Evolutionary conservation across 306 rosid genomes (phyloP), one percentile per base, ranked within the genome.

Genomic region (Cucurbita maxima): DNA sequence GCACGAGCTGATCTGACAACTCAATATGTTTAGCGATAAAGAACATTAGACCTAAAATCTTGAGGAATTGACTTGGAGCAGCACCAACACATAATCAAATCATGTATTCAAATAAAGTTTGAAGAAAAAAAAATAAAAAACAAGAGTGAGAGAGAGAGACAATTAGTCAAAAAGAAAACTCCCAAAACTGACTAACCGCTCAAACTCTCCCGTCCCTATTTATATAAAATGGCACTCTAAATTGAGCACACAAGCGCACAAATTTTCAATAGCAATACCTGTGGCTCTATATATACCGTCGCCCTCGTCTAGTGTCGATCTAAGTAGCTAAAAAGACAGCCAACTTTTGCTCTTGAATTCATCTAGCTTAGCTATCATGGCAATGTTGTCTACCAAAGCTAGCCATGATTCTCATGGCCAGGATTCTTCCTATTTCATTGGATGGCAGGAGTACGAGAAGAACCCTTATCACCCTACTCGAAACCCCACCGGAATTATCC

Each of bases 371-470:
- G 10, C 3, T 34, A 59, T 30, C 15, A 64, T 43, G 72, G 53
- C 72, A 67, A 85, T 88, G 91, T 67, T 84, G 79, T 92, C 98
- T 37, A 82, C 50, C 68, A 92, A 86, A 79, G 88, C 80, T 76
- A 77, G 78, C 34, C 73, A 83, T 1, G 88, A 86, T 38, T 83
- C 90, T 25, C 96, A 92, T 57, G 98, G 98, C 41, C 89, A 92
- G 61, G 90, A 87, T 74, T 92, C 96, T 53, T 82, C 85, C 58
- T 92, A 92, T 79, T 92, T 92, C 77, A 22, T 83, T 3, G 98
- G 98, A 36, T 92, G 88, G 98, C 84, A 81, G 76, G 87, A 87
- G 53, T 92, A 87, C 60, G 89, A 92, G 83, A 92, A 84, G 61
- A 88, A 92, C 75, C 90, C 96, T n/a, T 90, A 87, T 51, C 80